These are phyloP conservation scores for Alternaria sp. DNA, from an alignment of 2,329 filamentous ascomycete species.

Conservation along the genomic window DNA sequence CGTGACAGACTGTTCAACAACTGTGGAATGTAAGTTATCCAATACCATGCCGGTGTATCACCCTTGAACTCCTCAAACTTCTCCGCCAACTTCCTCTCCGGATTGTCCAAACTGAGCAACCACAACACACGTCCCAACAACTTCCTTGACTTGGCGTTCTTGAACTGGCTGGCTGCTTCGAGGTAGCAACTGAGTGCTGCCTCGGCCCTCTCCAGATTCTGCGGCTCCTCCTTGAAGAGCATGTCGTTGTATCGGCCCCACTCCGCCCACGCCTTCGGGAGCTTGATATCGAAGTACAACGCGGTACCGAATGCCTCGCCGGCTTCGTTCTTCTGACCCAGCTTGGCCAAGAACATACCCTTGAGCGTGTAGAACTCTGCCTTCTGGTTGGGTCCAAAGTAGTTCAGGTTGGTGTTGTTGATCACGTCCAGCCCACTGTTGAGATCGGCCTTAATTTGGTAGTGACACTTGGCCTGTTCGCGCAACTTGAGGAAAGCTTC, in stretches of 20 bases:
- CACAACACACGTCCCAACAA: conserved; percentile 91
- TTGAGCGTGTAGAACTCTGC: conserved; percentile 99
- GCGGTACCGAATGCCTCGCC: conserved; percentile 95
- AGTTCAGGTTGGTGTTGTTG: conserved; percentile 99
- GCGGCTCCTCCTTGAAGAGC: conserved; percentile 89
- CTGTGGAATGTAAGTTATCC: conserved; percentile 99
- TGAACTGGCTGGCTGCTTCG: conserved; percentile 94
- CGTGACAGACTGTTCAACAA: conserved; percentile 89
- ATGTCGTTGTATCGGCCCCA: conserved; percentile 99
- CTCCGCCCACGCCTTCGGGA: conserved; percentile 98
- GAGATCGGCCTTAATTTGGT: conserved; percentile 92
- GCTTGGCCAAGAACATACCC: conserved; percentile 97
- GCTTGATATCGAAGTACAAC: conserved; percentile 91
- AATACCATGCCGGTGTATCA: conserved; percentile 98
- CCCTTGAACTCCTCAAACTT: conserved; percentile 97
- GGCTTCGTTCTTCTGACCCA: conserved; percentile 87
- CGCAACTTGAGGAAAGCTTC: conserved; percentile 97
- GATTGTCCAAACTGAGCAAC: conserved; percentile 92
- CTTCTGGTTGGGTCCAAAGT: conserved; percentile 95
- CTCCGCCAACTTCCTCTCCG: conserved; percentile 79
- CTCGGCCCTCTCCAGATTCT: conserved; percentile 80
- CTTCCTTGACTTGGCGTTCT: conserved; percentile 95
- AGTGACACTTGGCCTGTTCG: conserved; percentile 99
- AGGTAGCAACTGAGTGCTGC: conserved; percentile 96
- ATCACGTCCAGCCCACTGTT: conserved; percentile 95